A percentile compares a stretch with the other conserved stretches of the same genome.
Conservation (phyloP, 169 alveolate species). For the Toxoplasma gondii region DNA sequence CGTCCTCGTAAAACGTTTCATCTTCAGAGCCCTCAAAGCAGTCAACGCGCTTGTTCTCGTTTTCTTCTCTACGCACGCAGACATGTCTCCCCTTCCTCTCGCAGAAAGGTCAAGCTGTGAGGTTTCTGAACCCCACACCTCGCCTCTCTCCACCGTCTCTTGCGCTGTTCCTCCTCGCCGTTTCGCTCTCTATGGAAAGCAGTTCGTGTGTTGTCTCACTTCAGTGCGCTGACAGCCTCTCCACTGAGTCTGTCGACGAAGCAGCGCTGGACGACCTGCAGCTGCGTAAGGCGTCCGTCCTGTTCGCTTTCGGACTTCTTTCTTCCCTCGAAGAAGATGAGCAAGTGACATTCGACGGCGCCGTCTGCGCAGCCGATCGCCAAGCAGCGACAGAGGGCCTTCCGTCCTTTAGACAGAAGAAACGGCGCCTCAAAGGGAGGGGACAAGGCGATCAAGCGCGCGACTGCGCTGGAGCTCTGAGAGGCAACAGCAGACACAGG, state of each 20-base stretch:
- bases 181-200: not conserved
- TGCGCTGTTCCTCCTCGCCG: not conserved
- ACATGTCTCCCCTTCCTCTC: too few species aligned
- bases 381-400: constrained; percentile 18
- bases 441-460: not conserved
- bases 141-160: too few species aligned
- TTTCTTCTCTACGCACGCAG: too few species aligned
- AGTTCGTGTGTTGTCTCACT: not conserved
- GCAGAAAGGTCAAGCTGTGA: too few species aligned
- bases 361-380: constrained; percentile 12
- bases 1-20: too few species aligned
- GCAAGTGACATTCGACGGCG: not conserved
- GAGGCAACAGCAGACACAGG: not conserved
- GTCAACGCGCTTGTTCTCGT: too few species aligned
- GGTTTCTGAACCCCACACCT: too few species aligned
- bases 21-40: too few species aligned
- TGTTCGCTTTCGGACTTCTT: not conserved
- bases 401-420: not conserved
- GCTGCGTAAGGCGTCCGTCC: not conserved
- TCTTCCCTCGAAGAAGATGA: not conserved
- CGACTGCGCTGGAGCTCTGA: not conserved
- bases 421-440: not conserved
- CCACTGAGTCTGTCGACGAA: not conserved
- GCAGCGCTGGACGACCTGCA: not conserved
- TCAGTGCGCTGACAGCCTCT: not conserved